These are phyloP conservation scores for Microglena sp. DNA, from an alignment of 139 green algal species.

Conservation along the genomic window DNA sequence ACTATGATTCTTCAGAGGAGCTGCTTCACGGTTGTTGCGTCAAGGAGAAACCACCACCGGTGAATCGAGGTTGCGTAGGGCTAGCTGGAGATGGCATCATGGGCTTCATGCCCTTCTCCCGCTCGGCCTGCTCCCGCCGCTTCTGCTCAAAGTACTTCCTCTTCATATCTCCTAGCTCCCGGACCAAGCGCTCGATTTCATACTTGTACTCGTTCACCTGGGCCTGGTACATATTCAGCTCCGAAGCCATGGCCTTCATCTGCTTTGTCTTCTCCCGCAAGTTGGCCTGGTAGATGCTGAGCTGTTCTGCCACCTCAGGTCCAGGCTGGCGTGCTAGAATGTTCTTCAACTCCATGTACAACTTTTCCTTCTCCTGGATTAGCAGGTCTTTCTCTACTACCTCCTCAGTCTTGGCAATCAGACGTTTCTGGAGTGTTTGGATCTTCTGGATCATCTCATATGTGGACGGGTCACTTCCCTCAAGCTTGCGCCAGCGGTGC, in stretches of 20 bases:
- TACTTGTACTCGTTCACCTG: conserved; percentile 89
- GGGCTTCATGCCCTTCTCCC: conserved; percentile 26
- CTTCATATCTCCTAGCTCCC: conserved; percentile 76
- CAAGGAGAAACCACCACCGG: conserved; percentile 40
- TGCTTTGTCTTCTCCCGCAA: conserved; percentile 86
- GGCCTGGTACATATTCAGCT: conserved; percentile 90
- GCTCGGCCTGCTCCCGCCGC: conserved; percentile 52
- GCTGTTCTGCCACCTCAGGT: conserved; percentile 76
- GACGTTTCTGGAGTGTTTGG: conserved; percentile 83
- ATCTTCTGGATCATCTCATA: conserved; percentile 96
- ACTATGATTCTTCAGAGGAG: too few relatives aligned
- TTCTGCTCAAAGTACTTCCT: conserved; percentile 71
- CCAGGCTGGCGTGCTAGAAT: conserved; percentile 77
- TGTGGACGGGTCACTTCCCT: conserved; percentile 76
- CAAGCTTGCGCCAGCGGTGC: conserved; percentile 85
- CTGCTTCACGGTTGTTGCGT: conserved; percentile 19
- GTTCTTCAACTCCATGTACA: conserved; percentile 87
- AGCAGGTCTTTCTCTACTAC: conserved; percentile 80
- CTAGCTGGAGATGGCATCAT: conserved; percentile 8
- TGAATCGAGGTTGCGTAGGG: conserved; percentile 34
- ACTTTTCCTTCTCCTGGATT: conserved; percentile 86
- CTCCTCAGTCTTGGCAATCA: conserved; percentile 87
- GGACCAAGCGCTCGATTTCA: conserved; percentile 69
- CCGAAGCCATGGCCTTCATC: conserved; percentile 80
- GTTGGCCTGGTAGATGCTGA: conserved; percentile 71